These are phyloP conservation scores for Fusarium sp. DNA, from an alignment of 2,329 filamentous ascomycete genomes.

Conservation along the genomic window DNA sequence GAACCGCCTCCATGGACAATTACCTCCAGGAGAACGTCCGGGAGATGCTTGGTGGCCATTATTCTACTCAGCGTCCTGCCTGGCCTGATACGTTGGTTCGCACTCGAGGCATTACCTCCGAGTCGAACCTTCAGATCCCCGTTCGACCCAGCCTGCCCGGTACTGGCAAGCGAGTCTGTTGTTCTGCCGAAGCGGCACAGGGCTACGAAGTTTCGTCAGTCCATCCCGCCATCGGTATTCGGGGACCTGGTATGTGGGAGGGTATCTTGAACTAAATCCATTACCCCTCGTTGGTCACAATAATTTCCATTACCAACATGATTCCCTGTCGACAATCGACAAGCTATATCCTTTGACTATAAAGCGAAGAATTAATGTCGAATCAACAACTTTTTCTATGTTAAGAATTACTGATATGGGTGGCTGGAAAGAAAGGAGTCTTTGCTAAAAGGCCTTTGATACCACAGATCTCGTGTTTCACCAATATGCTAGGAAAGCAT, in stretches of 20 bases:
- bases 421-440: constrained; percentile 46
- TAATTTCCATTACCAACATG: constrained; percentile 33
- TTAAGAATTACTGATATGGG: constrained; percentile 40
- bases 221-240: constrained; percentile 62
- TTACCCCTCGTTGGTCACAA: constrained; percentile 28
- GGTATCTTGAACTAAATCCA: constrained; percentile 66
- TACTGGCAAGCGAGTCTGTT: constrained; percentile 74
- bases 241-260: constrained; percentile 74
- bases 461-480: constrained; percentile 44
- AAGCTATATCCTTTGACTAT: constrained; percentile 32
- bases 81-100: constrained; percentile 55
- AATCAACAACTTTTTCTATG: constrained; percentile 45
- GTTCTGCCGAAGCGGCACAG: constrained; percentile 67
- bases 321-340: constrained; percentile 35
- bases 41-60: constrained; percentile 63
- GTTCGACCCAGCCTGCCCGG: constrained; percentile 57
- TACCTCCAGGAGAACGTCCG: constrained; percentile 75
- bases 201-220: constrained; percentile 59
- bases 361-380: constrained; percentile 43
- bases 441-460: constrained; percentile 47
- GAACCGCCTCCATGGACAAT: constrained; percentile 68
- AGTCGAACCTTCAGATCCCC: constrained; percentile 51
- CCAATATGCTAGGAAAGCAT: constrained; percentile 47
- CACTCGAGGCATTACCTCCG: constrained; percentile 43
- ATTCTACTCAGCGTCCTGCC: constrained; percentile 41